Percentiles rank a stretch among this genome's conserved stretches.
These are phyloP conservation scores for Crithidia sp. DNA, from an alignment of 208 protist species.

Conservation along the genomic window DNA sequence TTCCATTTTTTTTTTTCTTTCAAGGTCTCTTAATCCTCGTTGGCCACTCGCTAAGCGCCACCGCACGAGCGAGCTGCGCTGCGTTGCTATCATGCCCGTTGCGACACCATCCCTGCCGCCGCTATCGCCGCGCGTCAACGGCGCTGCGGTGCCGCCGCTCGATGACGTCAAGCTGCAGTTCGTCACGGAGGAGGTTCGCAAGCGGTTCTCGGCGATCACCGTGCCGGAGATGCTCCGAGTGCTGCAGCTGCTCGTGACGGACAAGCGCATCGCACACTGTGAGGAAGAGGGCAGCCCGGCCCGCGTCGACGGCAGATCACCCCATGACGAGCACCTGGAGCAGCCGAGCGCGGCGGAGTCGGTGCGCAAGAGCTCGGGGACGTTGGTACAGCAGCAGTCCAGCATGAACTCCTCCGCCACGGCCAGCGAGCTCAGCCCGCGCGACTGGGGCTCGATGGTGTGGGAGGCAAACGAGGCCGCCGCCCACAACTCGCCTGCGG, in stretches of 20 bases:
- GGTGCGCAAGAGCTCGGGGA: slow-evolving; percentile 1
- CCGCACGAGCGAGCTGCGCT: background rate
- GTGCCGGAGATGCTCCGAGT: slow-evolving; percentile 24
- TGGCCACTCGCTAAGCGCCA: background rate
- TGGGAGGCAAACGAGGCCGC: background rate
- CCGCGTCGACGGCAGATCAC: background rate
- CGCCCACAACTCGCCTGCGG: background rate
- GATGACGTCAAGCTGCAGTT: slow-evolving; percentile 30
- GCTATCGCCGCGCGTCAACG: slow-evolving; percentile 8
- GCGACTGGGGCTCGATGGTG: slow-evolving; percentile 13
- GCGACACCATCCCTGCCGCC: slow-evolving; percentile 6
- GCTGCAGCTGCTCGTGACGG: slow-evolving; percentile 16
- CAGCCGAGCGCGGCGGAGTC: background rate
- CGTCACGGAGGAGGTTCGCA: slow-evolving; percentile 20
- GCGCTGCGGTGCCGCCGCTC: background rate
- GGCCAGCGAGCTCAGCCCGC: slow-evolving; percentile 28
- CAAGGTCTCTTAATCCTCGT: background rate
- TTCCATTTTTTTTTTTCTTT: background rate
- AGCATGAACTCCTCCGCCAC: slow-evolving; percentile 21
- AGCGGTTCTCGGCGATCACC: slow-evolving; percentile 24
- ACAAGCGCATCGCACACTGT: slow-evolving; percentile 8
- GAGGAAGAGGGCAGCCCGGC: background rate
- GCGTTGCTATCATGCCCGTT: background rate
- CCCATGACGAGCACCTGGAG: slow-evolving; percentile 2
- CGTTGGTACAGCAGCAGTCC: slow-evolving; percentile 5